Evolutionary conservation across 2,329 filamentous ascomycete species (phyloP).

Genomic region (Neurospora crassa): DNA sequence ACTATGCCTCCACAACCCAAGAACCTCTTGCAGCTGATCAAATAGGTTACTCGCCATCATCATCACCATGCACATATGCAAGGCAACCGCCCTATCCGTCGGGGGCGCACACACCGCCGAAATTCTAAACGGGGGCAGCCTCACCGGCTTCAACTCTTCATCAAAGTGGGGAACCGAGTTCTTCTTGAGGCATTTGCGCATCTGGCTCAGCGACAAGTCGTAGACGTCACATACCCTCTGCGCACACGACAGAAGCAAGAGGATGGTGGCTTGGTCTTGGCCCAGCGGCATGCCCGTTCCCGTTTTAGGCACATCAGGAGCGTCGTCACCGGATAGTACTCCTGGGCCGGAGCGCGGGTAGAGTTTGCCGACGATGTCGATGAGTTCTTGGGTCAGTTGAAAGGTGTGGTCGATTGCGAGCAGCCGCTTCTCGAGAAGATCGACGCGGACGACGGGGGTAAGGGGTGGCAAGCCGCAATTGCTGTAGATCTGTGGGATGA

Average conservation of each 20-base stretch:
- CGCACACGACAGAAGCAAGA: conserved; percentile 4
- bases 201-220: conserved; percentile 1
- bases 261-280: conserved; percentile 1
- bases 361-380: conserved; percentile 1
- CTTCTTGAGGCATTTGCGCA: conserved; percentile 3
- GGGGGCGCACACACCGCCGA: background rate
- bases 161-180: background rate
- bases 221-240: conserved; percentile 6
- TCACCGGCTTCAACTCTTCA: background rate
- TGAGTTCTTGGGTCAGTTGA: conserved; percentile 2
- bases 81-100: background rate
- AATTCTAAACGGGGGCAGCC: background rate
- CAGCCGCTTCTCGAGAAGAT: background rate
- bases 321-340: background rate
- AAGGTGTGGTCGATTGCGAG: conserved; percentile 6
- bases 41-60: conserved; percentile 6
- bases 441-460: background rate
- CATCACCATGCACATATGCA: conserved; percentile 6
- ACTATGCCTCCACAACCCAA: background rate
- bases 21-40: conserved; percentile 3
- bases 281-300: background rate
- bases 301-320: background rate
- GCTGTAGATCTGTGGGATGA: background rate
- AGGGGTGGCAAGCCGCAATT: background rate
- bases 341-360: background rate